Percentiles rank a stretch among this genome's conserved stretches.
Conservation (phyloP, 2,329 filamentous ascomycete genomes). For the Phialophora macrospora region DNA sequence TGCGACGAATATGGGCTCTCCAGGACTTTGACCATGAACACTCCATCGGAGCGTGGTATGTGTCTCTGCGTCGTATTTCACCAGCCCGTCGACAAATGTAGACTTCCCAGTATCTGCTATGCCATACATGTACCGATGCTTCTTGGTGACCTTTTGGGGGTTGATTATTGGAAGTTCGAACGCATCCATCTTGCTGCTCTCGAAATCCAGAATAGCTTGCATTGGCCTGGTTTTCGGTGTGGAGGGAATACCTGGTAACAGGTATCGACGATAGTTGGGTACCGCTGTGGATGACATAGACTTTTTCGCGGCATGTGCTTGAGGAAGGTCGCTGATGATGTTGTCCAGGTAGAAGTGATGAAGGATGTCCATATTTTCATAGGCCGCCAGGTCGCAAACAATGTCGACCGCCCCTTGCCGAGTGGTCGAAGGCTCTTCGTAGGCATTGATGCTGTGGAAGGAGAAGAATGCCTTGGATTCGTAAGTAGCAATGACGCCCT, state of each 20-base stretch:
- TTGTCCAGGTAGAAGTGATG: conserved; percentile 72
- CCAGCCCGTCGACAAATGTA: conserved; percentile 58
- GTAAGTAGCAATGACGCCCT: conserved; percentile 71
- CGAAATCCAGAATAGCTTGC: conserved; percentile 35
- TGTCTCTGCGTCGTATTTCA: conserved; percentile 58
- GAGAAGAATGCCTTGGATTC: conserved; percentile 72
- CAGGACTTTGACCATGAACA: conserved; percentile 56
- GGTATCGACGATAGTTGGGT: conserved; percentile 45
- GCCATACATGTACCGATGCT: conserved; percentile 58
- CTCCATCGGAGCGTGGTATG: conserved; percentile 52
- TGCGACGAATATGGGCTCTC: conserved; percentile 60
- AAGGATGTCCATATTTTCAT: conserved; percentile 68
- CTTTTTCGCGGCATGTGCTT: conserved; percentile 53
- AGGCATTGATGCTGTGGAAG: conserved; percentile 81
- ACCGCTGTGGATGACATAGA: conserved; percentile 43
- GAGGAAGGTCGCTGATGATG: conserved; percentile 61
- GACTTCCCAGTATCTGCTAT: conserved; percentile 53
- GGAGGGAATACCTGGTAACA: conserved; percentile 45
- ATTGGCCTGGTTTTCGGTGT: conserved; percentile 21
- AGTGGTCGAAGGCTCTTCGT: conserved; percentile 60
- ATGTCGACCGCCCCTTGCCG: conserved; percentile 58
- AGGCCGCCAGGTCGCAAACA: conserved; percentile 68
- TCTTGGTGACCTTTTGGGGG: conserved; percentile 49
- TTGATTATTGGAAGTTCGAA: conserved; percentile 60
- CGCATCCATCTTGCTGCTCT: conserved; percentile 22